These are phyloP conservation scores for Pseudocercospora ulei DNA, from an alignment of 2,329 filamentous ascomycete genomes.

Conservation along the genomic window DNA sequence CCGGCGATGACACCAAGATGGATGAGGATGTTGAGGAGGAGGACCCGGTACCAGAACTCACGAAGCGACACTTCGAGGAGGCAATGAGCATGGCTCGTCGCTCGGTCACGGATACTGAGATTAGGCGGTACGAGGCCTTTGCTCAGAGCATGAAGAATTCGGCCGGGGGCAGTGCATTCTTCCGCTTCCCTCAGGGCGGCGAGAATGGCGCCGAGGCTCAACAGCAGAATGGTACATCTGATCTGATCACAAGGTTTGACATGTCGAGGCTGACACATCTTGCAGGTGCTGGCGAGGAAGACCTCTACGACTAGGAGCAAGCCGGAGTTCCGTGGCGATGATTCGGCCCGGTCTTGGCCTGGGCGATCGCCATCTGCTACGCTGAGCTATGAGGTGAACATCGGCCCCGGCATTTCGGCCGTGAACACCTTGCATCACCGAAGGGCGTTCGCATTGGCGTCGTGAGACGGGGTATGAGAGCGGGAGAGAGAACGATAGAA, in stretches of 20 bases:
- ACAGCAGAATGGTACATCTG: conserved; percentile 35
- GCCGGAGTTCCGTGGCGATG: conserved; percentile 6
- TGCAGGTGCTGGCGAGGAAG: conserved; percentile 79
- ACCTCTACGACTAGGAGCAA: conserved; percentile 72
- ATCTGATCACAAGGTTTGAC: conserved; percentile 25
- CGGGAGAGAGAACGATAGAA: conserved; percentile 13
- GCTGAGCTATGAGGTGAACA: conserved; percentile 6
- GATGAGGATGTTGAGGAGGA: conserved; percentile 65
- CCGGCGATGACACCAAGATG: conserved; percentile 68
- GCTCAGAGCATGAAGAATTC: conserved; percentile 99
- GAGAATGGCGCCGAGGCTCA: conserved; percentile 36
- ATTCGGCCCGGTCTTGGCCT: conserved; percentile 11
- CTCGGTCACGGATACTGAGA: conserved; percentile 93
- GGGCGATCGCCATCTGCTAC: conserved; percentile 10
- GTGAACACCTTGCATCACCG: conserved; percentile 7
- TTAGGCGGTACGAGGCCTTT: conserved; percentile 95
- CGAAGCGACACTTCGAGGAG: conserved; percentile 95
- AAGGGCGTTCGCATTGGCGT: conserved; percentile 5
- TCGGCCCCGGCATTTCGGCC: conserved; percentile 5
- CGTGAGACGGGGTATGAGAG: conserved; percentile 4
- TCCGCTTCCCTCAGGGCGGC: conserved; percentile 75
- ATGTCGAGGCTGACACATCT: conserved; percentile 40
- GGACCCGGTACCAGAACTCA: conserved; percentile 91
- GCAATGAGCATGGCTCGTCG: conserved; percentile 90
- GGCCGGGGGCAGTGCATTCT: conserved; percentile 78